These are phyloP conservation scores for Dimargaris xerosporica DNA, from an alignment of 192 early-diverging fungal genomes.

Conservation along the genomic window DNA sequence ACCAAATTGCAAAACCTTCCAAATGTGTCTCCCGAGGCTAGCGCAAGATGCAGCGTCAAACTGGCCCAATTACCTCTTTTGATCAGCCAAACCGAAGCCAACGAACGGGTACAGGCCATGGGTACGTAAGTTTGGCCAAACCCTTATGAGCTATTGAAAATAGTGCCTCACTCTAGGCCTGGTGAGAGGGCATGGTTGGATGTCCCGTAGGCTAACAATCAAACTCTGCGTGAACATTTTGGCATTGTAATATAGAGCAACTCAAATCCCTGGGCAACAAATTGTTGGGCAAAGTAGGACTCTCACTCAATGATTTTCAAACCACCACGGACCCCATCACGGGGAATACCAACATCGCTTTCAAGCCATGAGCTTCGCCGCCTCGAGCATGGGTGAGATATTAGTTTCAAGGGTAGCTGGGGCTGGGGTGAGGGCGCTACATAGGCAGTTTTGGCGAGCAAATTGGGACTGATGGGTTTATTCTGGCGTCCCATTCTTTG, in stretches of 20 bases:
- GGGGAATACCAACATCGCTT: slow-evolving; percentile 43
- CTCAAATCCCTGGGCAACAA: slow-evolving; percentile 58
- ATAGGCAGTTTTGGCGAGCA: too few relatives aligned
- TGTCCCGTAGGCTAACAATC: background rate
- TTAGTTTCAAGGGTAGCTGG: too few relatives aligned
- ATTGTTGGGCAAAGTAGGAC: slow-evolving; percentile 55
- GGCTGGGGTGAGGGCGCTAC: too few relatives aligned
- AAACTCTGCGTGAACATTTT: background rate
- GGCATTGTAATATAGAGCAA: slow-evolving; percentile 13
- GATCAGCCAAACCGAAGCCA: slow-evolving; percentile 33
- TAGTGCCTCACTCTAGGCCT: background rate
- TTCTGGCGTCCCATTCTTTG: too few relatives aligned
- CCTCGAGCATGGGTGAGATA: too few relatives aligned
- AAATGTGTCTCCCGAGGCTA: background rate
- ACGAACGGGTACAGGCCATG: slow-evolving; percentile 56
- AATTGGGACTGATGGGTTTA: too few relatives aligned
- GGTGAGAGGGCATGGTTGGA: background rate
- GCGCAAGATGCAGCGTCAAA: background rate
- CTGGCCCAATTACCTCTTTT: slow-evolving; percentile 20
- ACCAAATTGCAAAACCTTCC: background rate
- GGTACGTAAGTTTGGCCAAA: slow-evolving; percentile 14
- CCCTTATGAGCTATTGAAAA: background rate
- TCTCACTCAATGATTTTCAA: slow-evolving; percentile 57
- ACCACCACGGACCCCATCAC: slow-evolving; percentile 37
- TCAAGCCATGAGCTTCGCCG: too few relatives aligned